Conservation (phyloP, 2,329 filamentous ascomycete species). For the Macrophomina phaseolina region DNA sequence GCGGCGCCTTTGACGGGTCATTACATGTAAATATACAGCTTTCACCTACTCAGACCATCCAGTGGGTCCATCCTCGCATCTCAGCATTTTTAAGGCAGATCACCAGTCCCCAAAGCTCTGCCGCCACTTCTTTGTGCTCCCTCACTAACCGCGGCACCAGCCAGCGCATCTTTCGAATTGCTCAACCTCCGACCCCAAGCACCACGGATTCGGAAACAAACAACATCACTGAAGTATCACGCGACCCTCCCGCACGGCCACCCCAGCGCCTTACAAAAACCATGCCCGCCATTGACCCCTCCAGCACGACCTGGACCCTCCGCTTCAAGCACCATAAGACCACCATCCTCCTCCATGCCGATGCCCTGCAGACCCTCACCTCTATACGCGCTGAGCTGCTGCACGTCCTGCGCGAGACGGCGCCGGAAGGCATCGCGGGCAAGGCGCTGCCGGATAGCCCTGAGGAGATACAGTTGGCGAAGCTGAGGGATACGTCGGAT, state of each 20-base stretch:
- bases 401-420: slow-evolving; percentile 48
- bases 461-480: slow-evolving; percentile 49
- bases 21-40: too few species aligned
- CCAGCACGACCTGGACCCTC: slow-evolving; percentile 46
- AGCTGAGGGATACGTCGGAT: slow-evolving; percentile 48
- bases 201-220: too few species aligned
- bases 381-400: slow-evolving; percentile 50
- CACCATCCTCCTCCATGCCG: slow-evolving; percentile 54
- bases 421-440: slow-evolving; percentile 40
- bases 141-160: neutral
- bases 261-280: neutral
- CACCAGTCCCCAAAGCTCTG: neutral
- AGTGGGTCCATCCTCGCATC: too few species aligned
- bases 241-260: neutral
- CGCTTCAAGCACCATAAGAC: slow-evolving; percentile 54
- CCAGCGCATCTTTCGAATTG: too few species aligned
- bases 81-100: too few species aligned
- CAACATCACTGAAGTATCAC: neutral
- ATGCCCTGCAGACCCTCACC: slow-evolving; percentile 49
- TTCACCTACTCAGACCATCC: too few species aligned
- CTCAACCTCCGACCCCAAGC: too few species aligned
- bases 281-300: slow-evolving; percentile 33
- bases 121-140: neutral
- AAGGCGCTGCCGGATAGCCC: slow-evolving; percentile 47
- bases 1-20: too few species aligned